Percentiles rank a stretch among this genome's conserved stretches.
Conservation (phyloP, 345 rosid species). For the Hibiscus tridactylites region DNA sequence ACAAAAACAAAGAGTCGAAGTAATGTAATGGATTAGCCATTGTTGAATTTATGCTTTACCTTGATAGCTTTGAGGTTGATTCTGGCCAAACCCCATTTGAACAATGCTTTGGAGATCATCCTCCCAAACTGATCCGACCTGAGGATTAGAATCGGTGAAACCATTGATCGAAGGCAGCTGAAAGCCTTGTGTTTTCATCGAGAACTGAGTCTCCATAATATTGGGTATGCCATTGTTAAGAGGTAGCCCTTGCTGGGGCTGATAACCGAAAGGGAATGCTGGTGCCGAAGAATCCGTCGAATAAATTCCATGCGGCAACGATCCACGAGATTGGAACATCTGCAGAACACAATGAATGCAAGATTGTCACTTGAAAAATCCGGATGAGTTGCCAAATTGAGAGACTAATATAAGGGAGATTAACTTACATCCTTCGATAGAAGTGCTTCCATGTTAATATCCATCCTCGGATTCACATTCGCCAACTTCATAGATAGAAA, state of each 20-base stretch:
- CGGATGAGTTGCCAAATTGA: background rate
- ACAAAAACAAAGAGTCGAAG: no score
- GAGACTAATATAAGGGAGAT: background rate
- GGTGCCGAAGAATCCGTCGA: slow-evolving; percentile 48
- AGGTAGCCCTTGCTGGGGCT: slow-evolving; percentile 39
- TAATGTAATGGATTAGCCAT: no score
- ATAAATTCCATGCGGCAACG: slow-evolving; percentile 29
- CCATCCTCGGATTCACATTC: slow-evolving; percentile 70
- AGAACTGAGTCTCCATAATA: slow-evolving; percentile 25
- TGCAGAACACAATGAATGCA: slow-evolving; percentile 19
- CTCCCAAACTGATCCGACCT: slow-evolving; percentile 55
- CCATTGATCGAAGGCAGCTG: slow-evolving; percentile 33
- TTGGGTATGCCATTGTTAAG: slow-evolving; percentile 16
- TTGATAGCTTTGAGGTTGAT: slow-evolving; percentile 19
- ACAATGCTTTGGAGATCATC: slow-evolving; percentile 78
- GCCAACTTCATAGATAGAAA: slow-evolving; percentile 89
- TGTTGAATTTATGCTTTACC: background rate
- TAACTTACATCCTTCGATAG: slow-evolving; percentile 62
- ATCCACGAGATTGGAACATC: slow-evolving; percentile 45
- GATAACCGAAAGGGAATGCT: slow-evolving; percentile 37
- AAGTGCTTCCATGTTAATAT: slow-evolving; percentile 47
- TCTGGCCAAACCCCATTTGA: slow-evolving; percentile 78
- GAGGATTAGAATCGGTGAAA: slow-evolving; percentile 28
- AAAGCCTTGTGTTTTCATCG: slow-evolving; percentile 23
- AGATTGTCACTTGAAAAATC: background rate